Percentiles rank a stretch among this genome's conserved stretches.
Evolutionary conservation across 2,329 filamentous ascomycete species (phyloP).

Genomic region (Trichoderma polysporum): DNA sequence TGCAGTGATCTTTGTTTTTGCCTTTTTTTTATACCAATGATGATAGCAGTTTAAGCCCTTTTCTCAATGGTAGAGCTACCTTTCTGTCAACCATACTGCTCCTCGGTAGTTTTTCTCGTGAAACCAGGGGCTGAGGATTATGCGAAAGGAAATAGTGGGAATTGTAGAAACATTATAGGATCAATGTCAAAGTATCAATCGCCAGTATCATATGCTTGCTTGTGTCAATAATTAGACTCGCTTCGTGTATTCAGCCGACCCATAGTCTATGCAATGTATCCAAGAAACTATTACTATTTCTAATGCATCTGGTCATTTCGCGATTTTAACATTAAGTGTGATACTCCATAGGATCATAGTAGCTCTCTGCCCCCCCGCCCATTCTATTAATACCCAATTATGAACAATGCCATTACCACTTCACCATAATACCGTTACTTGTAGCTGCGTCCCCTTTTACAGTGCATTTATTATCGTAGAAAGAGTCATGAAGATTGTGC

Average conservation of each 20-base stretch:
- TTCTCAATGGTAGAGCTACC: too few relatives aligned
- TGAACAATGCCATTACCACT: background rate
- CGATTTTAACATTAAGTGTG: background rate
- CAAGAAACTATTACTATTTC: background rate
- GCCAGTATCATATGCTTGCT: background rate
- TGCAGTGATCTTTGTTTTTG: background rate
- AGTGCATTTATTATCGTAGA: slow-evolving; percentile 1
- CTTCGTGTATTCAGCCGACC: background rate
- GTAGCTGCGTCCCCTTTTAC: background rate
- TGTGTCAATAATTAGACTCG: background rate
- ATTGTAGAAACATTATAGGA: background rate
- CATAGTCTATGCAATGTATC: background rate
- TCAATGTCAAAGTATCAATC: background rate
- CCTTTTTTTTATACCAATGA: background rate
- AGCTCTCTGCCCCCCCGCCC: background rate
- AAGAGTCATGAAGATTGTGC: background rate
- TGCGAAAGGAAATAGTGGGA: too few relatives aligned
- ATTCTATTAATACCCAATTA: background rate
- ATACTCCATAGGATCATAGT: background rate
- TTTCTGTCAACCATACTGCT: background rate
- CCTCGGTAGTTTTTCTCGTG: background rate
- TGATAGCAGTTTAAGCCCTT: background rate
- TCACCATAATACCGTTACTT: background rate
- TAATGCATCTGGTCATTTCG: background rate
- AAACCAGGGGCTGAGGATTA: background rate